Base-by-base conservation (phyloP, 495 filamentous ascomycete species). In the Daldinia decipiens region DNA sequence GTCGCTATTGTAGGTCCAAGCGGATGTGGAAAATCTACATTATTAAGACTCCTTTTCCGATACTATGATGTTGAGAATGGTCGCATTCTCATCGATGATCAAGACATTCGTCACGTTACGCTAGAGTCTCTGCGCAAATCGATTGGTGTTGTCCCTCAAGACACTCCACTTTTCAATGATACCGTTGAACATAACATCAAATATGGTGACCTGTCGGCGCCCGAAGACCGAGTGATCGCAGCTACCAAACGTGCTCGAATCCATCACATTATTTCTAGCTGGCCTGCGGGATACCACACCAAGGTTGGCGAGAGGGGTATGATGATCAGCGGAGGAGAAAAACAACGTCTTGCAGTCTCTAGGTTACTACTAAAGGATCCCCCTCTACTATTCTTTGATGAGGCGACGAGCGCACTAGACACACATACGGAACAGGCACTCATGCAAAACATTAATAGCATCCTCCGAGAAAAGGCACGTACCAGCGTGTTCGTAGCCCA, bases 251-350 rank as follows among this genome's bases (percentile, higher is more conserved):
- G 91, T 61, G 96, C 95, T 5, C 88, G 89, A 59, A 93, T 98
- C 52, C 89, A 97, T 78, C 89, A 97, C 21, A 92, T 91, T 52
- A 89, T 99, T 59, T 82, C 87, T 57, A 80, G 79, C 34, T 88
- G 95, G 71, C 94, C 94, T 1, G 90, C 94, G 15, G 93, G 93
- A 4, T 99, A 99, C 74, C 78, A 91, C 17, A 99, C 95, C 1
- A 94, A 91, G 74, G 95, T 99, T 11, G 95, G 95, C 17, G 95
- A 99, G 83, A 85, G 96, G 26, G 95, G 95, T 1, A 91, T 98
- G 91, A 98, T 98, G 95, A 98, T 98, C 17, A 95, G 92, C 3
- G 95, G 94, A 7, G 95, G 95, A 34, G 95, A 99, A 81, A 98
- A 98, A 79, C 95, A 99, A 76, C 88, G 95, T 4, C 80, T 99